Percentiles rank a stretch among this genome's conserved stretches.
Evolutionary conservation across 2,329 filamentous ascomycete species (phyloP).

Genomic region (Fragosphaeria purpurea): DNA sequence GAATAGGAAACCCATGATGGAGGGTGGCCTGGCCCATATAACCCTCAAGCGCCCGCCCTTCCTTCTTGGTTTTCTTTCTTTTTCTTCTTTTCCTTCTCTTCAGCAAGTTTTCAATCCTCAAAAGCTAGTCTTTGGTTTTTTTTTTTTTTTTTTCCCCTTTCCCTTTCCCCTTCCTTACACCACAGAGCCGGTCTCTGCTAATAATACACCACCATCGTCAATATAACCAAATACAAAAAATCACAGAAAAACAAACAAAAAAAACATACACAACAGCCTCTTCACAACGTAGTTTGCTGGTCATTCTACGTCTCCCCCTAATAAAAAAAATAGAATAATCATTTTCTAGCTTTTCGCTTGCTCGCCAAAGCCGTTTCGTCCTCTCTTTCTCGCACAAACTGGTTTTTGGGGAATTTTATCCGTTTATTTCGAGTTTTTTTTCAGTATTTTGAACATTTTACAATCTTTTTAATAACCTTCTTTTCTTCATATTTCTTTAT

Average conservation of each 20-base stretch:
- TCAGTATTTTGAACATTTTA: conserved; percentile 21
- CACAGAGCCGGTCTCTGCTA: conserved; percentile 27
- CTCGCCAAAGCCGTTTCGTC: conserved; percentile 23
- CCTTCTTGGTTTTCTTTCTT: conserved; percentile 26
- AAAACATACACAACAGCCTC: conserved; percentile 4
- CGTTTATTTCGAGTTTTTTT: neutral
- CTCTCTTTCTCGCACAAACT: neutral
- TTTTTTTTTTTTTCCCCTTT: conserved; percentile 39
- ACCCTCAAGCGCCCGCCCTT: conserved; percentile 25
- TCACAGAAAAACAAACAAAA: conserved; percentile 14
- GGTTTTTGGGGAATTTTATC: neutral
- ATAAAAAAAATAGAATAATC: conserved; percentile 3
- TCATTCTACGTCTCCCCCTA: conserved; percentile 7
- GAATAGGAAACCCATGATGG: too few species aligned
- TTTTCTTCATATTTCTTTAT: conserved; percentile 24
- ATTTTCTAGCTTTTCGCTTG: conserved; percentile 18
- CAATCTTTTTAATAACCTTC: conserved; percentile 7
- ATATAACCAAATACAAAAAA: conserved; percentile 23
- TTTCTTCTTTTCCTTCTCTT: conserved; percentile 39
- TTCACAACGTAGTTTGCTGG: conserved; percentile 10
- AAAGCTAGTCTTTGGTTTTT: conserved; percentile 42
- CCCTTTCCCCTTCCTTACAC: conserved; percentile 15
- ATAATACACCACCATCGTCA: conserved; percentile 12
- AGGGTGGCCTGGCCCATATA: conserved; percentile 24
- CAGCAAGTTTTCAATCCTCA: conserved; percentile 53